Conservation (phyloP, 495 filamentous ascomycete species). For the Massariosphaeria phaeospora region DNA sequence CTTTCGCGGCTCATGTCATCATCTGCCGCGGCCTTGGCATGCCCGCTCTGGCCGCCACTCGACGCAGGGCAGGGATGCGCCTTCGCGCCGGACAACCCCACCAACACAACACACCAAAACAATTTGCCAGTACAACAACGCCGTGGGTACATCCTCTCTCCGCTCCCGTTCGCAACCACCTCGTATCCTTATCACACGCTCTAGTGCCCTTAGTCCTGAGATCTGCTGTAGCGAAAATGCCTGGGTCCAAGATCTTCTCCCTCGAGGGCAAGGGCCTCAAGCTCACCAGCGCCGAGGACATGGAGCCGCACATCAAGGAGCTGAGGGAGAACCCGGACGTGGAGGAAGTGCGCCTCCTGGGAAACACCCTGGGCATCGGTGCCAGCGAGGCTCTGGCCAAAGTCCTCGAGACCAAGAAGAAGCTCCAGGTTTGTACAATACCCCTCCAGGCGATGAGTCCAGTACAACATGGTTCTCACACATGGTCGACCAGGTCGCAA, state of each 20-base stretch:
- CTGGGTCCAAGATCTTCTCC: conserved; percentile 70
- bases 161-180: background rate
- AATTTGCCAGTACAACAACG: conserved; percentile 7
- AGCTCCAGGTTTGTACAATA: conserved; percentile 55
- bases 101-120: conserved; percentile 18
- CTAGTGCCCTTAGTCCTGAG: conserved; percentile 34
- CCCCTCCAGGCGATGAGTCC: background rate
- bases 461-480: background rate
- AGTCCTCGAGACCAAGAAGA: conserved; percentile 73
- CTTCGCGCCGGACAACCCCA: conserved; percentile 7
- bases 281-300: conserved; percentile 78
- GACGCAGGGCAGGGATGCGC: background rate
- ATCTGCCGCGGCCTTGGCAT: conserved; percentile 17
- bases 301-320: conserved; percentile 74
- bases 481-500: conserved; percentile 55
- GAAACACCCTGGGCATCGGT: conserved; percentile 86
- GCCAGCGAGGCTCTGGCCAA: conserved; percentile 79
- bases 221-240: no score
- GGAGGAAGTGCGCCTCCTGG: conserved; percentile 75
- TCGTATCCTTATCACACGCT: conserved; percentile 10
- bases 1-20: conserved; percentile 14
- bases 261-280: conserved; percentile 87
- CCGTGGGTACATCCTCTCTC: background rate
- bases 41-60: background rate
- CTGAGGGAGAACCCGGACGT: conserved; percentile 67